These are phyloP conservation scores for Boletus reticulatus DNA, from an alignment of 768 basidiomycete species.

Conservation along the genomic window DNA sequence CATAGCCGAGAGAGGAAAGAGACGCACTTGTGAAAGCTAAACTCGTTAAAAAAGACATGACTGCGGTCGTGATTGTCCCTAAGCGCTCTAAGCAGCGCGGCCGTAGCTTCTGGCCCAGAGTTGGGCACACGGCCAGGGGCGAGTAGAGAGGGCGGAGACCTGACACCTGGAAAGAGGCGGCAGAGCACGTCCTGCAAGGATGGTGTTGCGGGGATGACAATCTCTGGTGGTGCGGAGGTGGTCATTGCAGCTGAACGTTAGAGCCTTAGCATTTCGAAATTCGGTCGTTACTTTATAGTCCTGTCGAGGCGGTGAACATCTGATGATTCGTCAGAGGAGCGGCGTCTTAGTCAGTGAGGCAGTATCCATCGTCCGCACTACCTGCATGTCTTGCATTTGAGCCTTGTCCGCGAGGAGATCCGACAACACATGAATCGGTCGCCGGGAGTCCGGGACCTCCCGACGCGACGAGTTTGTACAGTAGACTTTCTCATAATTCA, in stretches of 20 bases:
- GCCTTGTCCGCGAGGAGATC: too few relatives aligned
- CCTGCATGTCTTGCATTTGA: background rate
- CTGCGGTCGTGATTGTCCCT: conserved; percentile 51
- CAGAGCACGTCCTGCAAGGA: conserved; percentile 24
- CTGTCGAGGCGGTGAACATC: background rate
- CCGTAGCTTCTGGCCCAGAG: conserved; percentile 37
- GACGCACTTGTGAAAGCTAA: conserved; percentile 32
- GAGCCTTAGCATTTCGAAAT: background rate
- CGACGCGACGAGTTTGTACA: too few relatives aligned
- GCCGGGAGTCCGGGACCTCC: too few relatives aligned
- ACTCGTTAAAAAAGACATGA: conserved; percentile 53
- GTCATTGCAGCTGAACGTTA: conserved; percentile 7
- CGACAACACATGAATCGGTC: too few relatives aligned
- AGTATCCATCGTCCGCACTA: background rate
- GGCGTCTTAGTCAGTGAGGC: background rate
- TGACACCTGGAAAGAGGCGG: conserved; percentile 32
- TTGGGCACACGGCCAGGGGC: conserved; percentile 39
- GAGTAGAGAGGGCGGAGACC: conserved; percentile 32
- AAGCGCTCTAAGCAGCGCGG: conserved; percentile 38
- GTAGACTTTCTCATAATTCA: too few relatives aligned
- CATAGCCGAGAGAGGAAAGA: background rate
- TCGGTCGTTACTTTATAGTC: background rate
- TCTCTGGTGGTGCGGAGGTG: conserved; percentile 27
- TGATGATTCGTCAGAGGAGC: background rate
- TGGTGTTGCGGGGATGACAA: conserved; percentile 16